Percentiles rank a stretch among this genome's conserved stretches.
Evolutionary conservation across 345 rosid genomes (phyloP).

Genomic region (Salix viminalis): DNA sequence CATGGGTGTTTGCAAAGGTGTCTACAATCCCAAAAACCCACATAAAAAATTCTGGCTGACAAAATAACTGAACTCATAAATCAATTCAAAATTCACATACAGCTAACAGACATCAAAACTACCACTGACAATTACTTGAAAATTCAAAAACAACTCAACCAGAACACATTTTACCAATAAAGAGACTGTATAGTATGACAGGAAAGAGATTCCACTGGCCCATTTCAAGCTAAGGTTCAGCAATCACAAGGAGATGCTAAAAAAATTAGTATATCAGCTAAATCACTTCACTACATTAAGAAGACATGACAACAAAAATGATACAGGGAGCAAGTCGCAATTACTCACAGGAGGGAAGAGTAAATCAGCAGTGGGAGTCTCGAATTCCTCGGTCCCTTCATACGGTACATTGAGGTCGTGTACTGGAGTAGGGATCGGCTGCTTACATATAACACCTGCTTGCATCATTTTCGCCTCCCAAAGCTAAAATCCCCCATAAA

Average conservation of each 20-base stretch:
- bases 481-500: constrained; percentile 35
- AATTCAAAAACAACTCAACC: neutral
- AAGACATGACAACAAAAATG: neutral
- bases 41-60: neutral
- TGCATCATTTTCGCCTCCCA: constrained; percentile 98
- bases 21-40: constrained; percentile 39
- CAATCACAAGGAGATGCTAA: neutral
- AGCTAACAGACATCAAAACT: neutral
- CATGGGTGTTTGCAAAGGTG: constrained; percentile 77
- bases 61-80: neutral
- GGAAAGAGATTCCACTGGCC: neutral
- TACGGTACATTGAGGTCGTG: constrained; percentile 97
- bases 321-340: neutral
- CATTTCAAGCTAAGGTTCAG: neutral
- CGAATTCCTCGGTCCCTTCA: constrained; percentile 87
- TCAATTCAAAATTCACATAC: constrained; percentile 1
- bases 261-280: neutral
- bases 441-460: constrained; percentile 64
- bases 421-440: constrained; percentile 57
- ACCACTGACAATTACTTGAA: neutral
- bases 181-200: neutral
- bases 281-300: neutral
- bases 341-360: constrained; percentile 81
- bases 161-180: neutral
- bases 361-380: constrained; percentile 96